Base-by-base conservation (phyloP, 2,329 filamentous ascomycete species). In the Pseudocercospora fuligena region DNA sequence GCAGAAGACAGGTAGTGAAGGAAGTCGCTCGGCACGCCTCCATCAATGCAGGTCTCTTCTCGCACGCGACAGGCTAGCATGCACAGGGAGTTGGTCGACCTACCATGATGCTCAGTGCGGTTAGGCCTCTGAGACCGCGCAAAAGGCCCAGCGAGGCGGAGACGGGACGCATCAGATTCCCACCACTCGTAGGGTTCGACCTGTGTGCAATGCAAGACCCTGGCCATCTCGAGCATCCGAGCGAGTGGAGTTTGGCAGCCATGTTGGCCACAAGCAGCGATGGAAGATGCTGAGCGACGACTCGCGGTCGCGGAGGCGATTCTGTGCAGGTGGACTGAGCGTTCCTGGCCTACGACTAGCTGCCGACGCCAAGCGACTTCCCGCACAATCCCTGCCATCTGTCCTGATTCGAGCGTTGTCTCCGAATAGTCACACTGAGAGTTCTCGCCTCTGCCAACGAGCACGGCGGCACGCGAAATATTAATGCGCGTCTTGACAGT, bases 61-160 rank as follows among this genome's bases (percentile, higher is more conserved):
- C 53, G 51, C 64, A 69, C 67, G 64, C 67, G 64, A 69, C 64
- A 59, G 53, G 53, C 64, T 64, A 62, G 60, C 54, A 61, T 51
- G 47, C 47, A 51, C 47, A 51, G 19, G 47, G 47, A 19, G 47
- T 43, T 40, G 47, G 47, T 66, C 29, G 58, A 63, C 64, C 61
- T 64, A 69, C 64, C 64, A 69, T 53, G 61, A 51, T 27, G 58
- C 59, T 62, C 23, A 25, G 19, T 53, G 51, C 31, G 66, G 62
- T 64, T 68, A 54, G 61, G 43, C 29, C 31, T 21, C 59, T 53
- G 63, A 65, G 57, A 61, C 63, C 60, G 61, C 61, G 64, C 61
- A 63, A 36, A 63, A 23, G 60, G 27, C 54, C 54, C 64, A 51
- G 63, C 27, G 43, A 65, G 49, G 63, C 56, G 57, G 47, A 60